Conservation (phyloP, 2,329 filamentous ascomycete genomes). For the Tricladium varicosporioides region DNA sequence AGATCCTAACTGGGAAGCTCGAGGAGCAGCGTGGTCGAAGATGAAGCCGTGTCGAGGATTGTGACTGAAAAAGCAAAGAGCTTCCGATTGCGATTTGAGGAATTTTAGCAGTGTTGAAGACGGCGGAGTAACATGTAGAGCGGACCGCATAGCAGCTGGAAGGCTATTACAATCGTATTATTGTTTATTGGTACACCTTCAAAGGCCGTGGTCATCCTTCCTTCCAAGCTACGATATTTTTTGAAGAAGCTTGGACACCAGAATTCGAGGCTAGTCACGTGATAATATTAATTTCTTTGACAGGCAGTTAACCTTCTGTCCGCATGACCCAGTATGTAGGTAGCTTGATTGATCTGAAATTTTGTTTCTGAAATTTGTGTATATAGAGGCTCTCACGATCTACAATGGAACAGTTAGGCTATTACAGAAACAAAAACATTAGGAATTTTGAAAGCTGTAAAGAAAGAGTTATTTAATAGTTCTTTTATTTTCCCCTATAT, state of each 20-base stretch:
- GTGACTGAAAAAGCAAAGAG: conserved; percentile 49
- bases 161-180: conserved; percentile 1
- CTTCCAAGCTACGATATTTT: background rate
- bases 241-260: conserved; percentile 1
- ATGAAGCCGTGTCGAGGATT: conserved; percentile 34
- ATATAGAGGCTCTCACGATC: no score
- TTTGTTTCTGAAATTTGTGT: background rate
- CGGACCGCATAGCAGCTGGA: conserved; percentile 33
- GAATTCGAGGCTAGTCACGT: conserved; percentile 1
- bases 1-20: conserved; percentile 10
- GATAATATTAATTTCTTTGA: background rate
- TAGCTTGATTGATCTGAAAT: background rate
- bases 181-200: background rate
- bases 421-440: no score
- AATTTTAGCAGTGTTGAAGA: conserved; percentile 65
- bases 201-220: background rate
- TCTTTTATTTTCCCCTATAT: no score
- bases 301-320: no score
- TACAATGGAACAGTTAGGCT: no score
- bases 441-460: no score
- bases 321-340: no score
- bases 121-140: conserved; percentile 38
- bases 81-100: conserved; percentile 67
- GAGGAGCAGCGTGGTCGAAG: conserved; percentile 26
- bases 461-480: no score